These are phyloP conservation scores for Wallacemonas sp. DNA, from an alignment of 208 protist species.

Conservation along the genomic window DNA sequence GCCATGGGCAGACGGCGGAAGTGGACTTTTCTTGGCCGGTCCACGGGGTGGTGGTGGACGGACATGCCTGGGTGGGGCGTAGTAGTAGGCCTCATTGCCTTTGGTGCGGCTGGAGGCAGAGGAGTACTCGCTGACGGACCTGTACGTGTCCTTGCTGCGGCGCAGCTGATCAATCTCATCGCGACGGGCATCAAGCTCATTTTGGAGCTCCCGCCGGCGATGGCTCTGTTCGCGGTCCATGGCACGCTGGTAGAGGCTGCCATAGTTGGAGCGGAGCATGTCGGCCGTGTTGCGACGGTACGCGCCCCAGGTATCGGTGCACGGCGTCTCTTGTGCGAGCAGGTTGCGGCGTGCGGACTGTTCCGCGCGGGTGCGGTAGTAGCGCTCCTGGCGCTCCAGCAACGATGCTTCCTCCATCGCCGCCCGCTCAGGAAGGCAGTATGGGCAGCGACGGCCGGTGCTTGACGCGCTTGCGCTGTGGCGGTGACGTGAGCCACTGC, in stretches of 20 bases:
- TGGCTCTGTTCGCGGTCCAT: slow-evolving; percentile 49
- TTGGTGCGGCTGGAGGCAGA: background rate
- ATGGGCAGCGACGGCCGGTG: slow-evolving; percentile 35
- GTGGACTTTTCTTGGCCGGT: slow-evolving; percentile 2
- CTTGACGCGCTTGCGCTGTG: background rate
- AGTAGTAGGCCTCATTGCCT: slow-evolving; percentile 2
- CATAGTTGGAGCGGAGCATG: slow-evolving; percentile 60
- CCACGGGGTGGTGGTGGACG: slow-evolving; percentile 3
- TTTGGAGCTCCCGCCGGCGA: slow-evolving; percentile 60
- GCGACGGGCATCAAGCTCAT: slow-evolving; percentile 59
- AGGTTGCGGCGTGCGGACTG: slow-evolving; percentile 25
- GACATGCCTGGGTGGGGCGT: background rate
- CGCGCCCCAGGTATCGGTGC: background rate
- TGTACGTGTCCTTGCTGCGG: slow-evolving; percentile 10
- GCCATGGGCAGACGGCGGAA: background rate
- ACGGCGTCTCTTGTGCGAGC: slow-evolving; percentile 22
- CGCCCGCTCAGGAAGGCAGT: slow-evolving; percentile 68
- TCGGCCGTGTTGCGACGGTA: slow-evolving; percentile 64
- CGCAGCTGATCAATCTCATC: slow-evolving; percentile 34
- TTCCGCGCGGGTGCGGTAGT: slow-evolving; percentile 36
- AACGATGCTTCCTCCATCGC: slow-evolving; percentile 59
- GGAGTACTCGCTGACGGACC: slow-evolving; percentile 10
- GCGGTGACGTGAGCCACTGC: slow-evolving; percentile 1
- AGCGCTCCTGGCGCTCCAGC: slow-evolving; percentile 50
- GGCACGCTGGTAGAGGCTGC: slow-evolving; percentile 47